Evolutionary conservation across 768 basidiomycete species (phyloP).

Genomic region (Tubosaeta brunneosetosa): DNA sequence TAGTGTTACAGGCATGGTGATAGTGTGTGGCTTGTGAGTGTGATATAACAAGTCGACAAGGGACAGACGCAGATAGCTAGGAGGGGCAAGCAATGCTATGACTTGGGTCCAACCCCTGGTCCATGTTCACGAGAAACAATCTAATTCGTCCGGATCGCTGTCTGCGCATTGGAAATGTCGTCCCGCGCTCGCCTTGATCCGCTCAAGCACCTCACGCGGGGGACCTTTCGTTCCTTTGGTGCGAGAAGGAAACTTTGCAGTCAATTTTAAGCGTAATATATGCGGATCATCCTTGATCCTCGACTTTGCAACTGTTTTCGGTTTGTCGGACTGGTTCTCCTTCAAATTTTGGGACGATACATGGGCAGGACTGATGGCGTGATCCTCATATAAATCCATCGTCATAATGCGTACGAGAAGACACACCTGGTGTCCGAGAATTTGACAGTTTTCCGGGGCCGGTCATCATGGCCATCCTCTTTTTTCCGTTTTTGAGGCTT

Average conservation of each 20-base stretch:
- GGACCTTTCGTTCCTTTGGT: constrained; percentile 31
- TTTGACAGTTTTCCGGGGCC: constrained; percentile 20
- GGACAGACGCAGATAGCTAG: too few species aligned
- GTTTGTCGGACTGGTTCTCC: constrained; percentile 25
- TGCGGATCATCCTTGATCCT: background rate
- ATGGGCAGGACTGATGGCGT: constrained; percentile 3
- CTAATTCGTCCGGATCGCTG: constrained; percentile 43
- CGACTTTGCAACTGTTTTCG: background rate
- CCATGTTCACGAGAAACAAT: constrained; percentile 38
- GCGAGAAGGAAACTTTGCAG: constrained; percentile 1
- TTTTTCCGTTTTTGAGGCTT: constrained; percentile 20
- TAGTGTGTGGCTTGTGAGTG: too few species aligned
- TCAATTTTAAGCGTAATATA: background rate
- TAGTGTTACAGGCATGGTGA: too few species aligned
- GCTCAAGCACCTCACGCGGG: constrained; percentile 36
- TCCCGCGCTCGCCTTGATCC: constrained; percentile 31
- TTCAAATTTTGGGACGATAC: constrained; percentile 31
- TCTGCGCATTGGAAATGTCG: constrained; percentile 16
- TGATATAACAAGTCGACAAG: too few species aligned
- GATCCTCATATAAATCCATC: background rate
- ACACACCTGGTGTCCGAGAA: constrained; percentile 15
- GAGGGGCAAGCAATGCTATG: too few species aligned
- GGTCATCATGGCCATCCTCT: constrained; percentile 19
- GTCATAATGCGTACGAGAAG: background rate
- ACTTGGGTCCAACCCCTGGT: background rate